These are phyloP conservation scores for Lablab purpureus DNA, from an alignment of 306 rosid species.

Conservation along the genomic window DNA sequence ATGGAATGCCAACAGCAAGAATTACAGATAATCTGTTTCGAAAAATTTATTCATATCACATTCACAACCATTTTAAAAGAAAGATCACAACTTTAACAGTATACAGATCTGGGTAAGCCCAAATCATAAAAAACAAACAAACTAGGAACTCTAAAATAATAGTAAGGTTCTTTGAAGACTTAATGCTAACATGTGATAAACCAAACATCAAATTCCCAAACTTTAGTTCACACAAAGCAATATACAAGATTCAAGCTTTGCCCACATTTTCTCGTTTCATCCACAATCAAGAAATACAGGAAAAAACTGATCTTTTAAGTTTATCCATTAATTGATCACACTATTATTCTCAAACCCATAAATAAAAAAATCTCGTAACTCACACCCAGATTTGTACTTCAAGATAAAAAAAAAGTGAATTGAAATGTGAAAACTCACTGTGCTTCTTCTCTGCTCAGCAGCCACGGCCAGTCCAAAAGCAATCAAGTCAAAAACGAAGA, in stretches of 20 bases:
- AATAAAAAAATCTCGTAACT: not conserved
- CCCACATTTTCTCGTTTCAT: constrained; percentile 38
- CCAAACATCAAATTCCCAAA: constrained; percentile 25
- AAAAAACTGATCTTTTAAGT: not conserved
- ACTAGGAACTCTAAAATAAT: not conserved
- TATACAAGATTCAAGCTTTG: constrained; percentile 14
- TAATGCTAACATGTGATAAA: constrained; percentile 10
- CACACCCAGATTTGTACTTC: constrained; percentile 1
- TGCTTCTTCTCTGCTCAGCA: constrained; percentile 97
- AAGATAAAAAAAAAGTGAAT: constrained; percentile 20
- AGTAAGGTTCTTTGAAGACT: not conserved
- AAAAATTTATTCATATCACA: not conserved
- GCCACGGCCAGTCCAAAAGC: constrained; percentile 96
- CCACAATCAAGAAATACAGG: constrained; percentile 34
- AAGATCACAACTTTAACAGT: constrained; percentile 36
- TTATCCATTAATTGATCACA: not conserved
- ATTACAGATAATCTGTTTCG: not conserved
- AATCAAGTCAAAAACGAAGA: constrained; percentile 70
- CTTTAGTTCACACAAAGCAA: constrained; percentile 1
- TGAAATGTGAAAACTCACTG: constrained; percentile 60
- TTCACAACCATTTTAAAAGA: not conserved
- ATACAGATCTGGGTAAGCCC: constrained; percentile 31
- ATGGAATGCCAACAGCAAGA: constrained; percentile 13
- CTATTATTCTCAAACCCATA: constrained; percentile 36
- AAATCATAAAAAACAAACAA: not conserved